Percentiles rank a stretch among this genome's conserved stretches.
Evolutionary conservation across 2,329 filamentous ascomycete species (phyloP).

Genomic region (Akanthomyces uredinophilus): DNA sequence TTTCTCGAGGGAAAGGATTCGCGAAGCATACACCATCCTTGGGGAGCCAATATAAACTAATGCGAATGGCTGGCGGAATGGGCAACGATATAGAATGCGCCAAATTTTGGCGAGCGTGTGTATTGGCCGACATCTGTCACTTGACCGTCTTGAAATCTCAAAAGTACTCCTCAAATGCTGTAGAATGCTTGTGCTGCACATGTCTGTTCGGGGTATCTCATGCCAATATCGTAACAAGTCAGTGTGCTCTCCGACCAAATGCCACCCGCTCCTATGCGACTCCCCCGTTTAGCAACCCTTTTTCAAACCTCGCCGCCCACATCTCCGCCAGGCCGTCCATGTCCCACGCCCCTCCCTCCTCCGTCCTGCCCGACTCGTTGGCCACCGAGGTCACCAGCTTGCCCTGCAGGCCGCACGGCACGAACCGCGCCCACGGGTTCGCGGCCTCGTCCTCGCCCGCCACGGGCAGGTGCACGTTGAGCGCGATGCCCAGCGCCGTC

Average conservation of each 20-base stretch:
- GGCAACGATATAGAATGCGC: no score
- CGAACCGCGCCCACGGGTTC: slow-evolving; percentile 65
- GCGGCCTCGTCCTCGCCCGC: slow-evolving; percentile 25
- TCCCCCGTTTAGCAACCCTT: slow-evolving; percentile 22
- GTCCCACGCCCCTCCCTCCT: slow-evolving; percentile 22
- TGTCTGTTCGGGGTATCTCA: slow-evolving; percentile 6
- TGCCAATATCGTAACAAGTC: background rate
- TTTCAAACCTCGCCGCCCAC: slow-evolving; percentile 32
- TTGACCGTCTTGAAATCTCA: no score
- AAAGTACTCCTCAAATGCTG: background rate
- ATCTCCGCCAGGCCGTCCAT: slow-evolving; percentile 24
- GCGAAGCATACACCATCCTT: no score
- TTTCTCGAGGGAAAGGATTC: no score
- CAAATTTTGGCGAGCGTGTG: no score
- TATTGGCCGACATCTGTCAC: no score
- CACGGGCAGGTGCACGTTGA: slow-evolving; percentile 66
- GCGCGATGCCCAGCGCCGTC: slow-evolving; percentile 75
- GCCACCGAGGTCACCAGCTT: slow-evolving; percentile 72
- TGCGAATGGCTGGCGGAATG: no score
- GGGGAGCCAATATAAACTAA: no score
- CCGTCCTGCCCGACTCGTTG: slow-evolving; percentile 37
- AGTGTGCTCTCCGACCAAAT: background rate
- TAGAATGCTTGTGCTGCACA: slow-evolving; percentile 2
- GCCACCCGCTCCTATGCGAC: background rate
- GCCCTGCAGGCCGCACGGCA: slow-evolving; percentile 82